These are phyloP conservation scores for Sechiopsis laciniata DNA, from an alignment of 306 rosid genomes.

Conservation along the genomic window DNA sequence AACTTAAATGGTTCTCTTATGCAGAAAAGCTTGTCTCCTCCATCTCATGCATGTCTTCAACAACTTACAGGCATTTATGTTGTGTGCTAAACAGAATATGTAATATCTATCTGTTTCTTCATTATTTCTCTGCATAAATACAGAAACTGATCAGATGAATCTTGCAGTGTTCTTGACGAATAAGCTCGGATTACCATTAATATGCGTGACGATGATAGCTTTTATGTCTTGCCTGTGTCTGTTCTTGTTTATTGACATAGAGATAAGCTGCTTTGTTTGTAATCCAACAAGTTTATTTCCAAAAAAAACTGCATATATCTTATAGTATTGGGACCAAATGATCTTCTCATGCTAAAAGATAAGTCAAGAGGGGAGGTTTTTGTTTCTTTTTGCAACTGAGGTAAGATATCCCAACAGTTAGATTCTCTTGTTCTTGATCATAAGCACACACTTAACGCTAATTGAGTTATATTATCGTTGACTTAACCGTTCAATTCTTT, in stretches of 20 bases:
- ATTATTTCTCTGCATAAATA: neutral
- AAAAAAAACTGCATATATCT: neutral
- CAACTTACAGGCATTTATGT: neutral
- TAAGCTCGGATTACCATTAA: neutral
- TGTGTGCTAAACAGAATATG: neutral
- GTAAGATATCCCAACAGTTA: no score
- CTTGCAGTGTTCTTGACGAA: constrained; percentile 3
- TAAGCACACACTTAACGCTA: no score
- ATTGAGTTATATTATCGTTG: no score
- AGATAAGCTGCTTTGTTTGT: neutral
- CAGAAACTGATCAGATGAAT: neutral
- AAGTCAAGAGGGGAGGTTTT: no score
- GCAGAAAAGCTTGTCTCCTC: constrained; percentile 12
- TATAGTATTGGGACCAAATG: neutral
- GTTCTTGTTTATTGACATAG: neutral
- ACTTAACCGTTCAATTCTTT: no score
- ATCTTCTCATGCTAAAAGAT: no score
- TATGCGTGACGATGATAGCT: neutral
- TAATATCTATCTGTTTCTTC: neutral
- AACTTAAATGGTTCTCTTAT: constrained; percentile 1
- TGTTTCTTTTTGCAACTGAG: no score
- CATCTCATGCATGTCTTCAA: neutral
- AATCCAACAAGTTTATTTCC: neutral
- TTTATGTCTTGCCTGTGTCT: constrained; percentile 2
- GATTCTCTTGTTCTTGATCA: no score